These are phyloP conservation scores for Ophiosphaerella herpotricha DNA, from an alignment of 2,329 filamentous ascomycete species.

Conservation along the genomic window DNA sequence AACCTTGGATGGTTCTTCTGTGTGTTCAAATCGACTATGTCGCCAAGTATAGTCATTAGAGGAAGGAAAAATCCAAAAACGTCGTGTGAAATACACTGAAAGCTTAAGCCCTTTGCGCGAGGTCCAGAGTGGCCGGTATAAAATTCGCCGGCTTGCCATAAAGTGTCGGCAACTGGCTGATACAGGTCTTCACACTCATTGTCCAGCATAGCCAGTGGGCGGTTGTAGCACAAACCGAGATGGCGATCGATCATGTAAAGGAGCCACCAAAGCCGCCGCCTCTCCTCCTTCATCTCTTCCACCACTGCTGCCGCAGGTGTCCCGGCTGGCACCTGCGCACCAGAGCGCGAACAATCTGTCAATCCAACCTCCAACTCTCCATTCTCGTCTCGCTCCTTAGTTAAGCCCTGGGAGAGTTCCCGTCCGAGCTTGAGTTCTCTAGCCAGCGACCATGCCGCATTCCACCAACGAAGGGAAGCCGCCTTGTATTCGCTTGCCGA, in stretches of 20 bases:
- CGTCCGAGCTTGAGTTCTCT: slow-evolving; percentile 86
- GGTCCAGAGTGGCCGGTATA: slow-evolving; percentile 52
- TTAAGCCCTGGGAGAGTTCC: slow-evolving; percentile 69
- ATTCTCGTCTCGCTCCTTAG: slow-evolving; percentile 44
- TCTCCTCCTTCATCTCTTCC: slow-evolving; percentile 71
- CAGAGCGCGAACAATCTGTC: slow-evolving; percentile 34
- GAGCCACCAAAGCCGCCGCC: slow-evolving; percentile 90
- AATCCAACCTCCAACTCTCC: slow-evolving; percentile 43
- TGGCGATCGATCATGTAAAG: slow-evolving; percentile 85
- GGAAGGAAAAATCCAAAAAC: slow-evolving; percentile 93
- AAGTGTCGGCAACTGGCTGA: slow-evolving; percentile 82
- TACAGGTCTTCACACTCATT: slow-evolving; percentile 77
- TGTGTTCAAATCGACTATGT: slow-evolving; percentile 89
- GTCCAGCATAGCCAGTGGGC: slow-evolving; percentile 83
- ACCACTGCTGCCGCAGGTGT: slow-evolving; percentile 42
- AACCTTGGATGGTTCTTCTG: slow-evolving; percentile 87
- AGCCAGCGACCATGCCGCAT: slow-evolving; percentile 86
- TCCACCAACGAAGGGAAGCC: slow-evolving; percentile 91
- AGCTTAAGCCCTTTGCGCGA: slow-evolving; percentile 67
- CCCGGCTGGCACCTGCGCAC: slow-evolving; percentile 27
- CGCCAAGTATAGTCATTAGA: slow-evolving; percentile 89
- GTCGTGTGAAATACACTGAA: slow-evolving; percentile 83
- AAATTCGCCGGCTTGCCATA: slow-evolving; percentile 85
- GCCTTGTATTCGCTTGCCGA: slow-evolving; percentile 85
- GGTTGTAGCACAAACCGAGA: slow-evolving; percentile 87